Evolutionary conservation across 106 monocot species (phyloP).

Genomic region (Dioscorea zingiberensis): DNA sequence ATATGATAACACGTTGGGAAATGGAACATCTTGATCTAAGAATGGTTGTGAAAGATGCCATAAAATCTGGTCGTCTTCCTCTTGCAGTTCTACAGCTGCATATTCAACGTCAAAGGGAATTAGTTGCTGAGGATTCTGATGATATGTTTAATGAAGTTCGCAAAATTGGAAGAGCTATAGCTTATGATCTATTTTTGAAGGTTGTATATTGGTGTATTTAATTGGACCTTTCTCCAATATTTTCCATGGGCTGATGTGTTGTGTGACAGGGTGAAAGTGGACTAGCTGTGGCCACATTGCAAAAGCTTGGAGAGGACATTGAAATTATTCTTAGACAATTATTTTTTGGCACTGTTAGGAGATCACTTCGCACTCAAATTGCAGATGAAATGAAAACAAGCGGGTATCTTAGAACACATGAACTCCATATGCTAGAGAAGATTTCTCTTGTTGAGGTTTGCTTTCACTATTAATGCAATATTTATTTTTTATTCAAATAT

Average conservation of each 20-base stretch:
- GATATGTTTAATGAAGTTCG: slow-evolving; percentile 76
- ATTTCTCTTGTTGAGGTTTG: slow-evolving; percentile 87
- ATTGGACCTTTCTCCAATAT: slow-evolving; percentile 11
- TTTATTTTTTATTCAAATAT: background rate
- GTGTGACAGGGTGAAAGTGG: slow-evolving; percentile 76
- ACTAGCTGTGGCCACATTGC: slow-evolving; percentile 63
- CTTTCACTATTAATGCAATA: background rate
- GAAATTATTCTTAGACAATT: slow-evolving; percentile 71
- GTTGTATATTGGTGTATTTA: slow-evolving; percentile 20
- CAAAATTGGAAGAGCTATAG: slow-evolving; percentile 72
- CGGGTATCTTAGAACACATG: slow-evolving; percentile 56
- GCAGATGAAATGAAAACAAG: slow-evolving; percentile 60
- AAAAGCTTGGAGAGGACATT: slow-evolving; percentile 85
- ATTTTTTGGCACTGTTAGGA: slow-evolving; percentile 78
- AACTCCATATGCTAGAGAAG: slow-evolving; percentile 54
- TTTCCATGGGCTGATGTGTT: slow-evolving; percentile 7
- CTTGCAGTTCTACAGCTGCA: slow-evolving; percentile 84
- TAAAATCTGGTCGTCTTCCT: slow-evolving; percentile 72
- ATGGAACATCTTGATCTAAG: slow-evolving; percentile 54
- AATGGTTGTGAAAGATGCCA: slow-evolving; percentile 84
- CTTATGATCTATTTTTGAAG: slow-evolving; percentile 91
- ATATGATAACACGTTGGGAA: slow-evolving; percentile 81
- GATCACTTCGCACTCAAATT: slow-evolving; percentile 65
- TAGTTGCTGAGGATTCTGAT: slow-evolving; percentile 29
- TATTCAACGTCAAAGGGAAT: slow-evolving; percentile 46